Percentiles rank a stretch among this genome's conserved stretches.
These are phyloP conservation scores for Beauveria asiatica DNA, from an alignment of 2,329 filamentous ascomycete genomes.

Conservation along the genomic window DNA sequence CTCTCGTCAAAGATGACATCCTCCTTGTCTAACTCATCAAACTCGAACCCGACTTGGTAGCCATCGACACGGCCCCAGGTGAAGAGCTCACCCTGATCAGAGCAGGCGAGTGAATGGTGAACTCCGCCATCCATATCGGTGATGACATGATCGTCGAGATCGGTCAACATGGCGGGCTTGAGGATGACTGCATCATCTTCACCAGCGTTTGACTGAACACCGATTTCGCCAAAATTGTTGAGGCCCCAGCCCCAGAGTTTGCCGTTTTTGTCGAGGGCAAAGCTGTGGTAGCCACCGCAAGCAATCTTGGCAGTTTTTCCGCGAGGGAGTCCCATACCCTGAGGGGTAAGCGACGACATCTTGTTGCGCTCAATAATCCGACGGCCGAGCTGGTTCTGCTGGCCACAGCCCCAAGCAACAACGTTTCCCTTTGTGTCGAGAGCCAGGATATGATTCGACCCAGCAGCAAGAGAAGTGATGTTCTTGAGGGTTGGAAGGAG, in stretches of 20 bases:
- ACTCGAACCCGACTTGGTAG: constrained; percentile 45
- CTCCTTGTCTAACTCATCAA: constrained; percentile 40
- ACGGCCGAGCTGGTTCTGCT: constrained; percentile 58
- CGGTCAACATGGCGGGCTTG: constrained; percentile 59
- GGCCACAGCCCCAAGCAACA: constrained; percentile 63
- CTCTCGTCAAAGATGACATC: constrained; percentile 55
- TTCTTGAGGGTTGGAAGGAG: constrained; percentile 57
- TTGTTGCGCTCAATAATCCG: constrained; percentile 53
- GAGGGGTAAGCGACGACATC: constrained; percentile 50
- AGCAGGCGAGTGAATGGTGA: constrained; percentile 66
- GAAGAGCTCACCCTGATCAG: constrained; percentile 46
- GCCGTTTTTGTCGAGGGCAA: constrained; percentile 64
- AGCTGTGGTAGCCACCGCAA: constrained; percentile 73
- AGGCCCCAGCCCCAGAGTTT: constrained; percentile 75
- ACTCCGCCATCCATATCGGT: constrained; percentile 58
- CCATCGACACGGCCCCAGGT: constrained; percentile 52
- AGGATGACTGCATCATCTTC: constrained; percentile 57
- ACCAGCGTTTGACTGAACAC: constrained; percentile 46
- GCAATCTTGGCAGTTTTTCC: constrained; percentile 48
- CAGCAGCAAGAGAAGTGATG: constrained; percentile 54
- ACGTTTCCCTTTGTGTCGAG: constrained; percentile 57
- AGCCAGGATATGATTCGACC: constrained; percentile 64
- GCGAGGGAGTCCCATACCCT: constrained; percentile 47
- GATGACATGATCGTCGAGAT: constrained; percentile 56
- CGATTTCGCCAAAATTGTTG: constrained; percentile 81